Percentiles rank a stretch among this genome's conserved stretches.
These are phyloP conservation scores for Plectosphaerella plurivora DNA, from an alignment of 2,329 filamentous ascomycete species.

Conservation along the genomic window DNA sequence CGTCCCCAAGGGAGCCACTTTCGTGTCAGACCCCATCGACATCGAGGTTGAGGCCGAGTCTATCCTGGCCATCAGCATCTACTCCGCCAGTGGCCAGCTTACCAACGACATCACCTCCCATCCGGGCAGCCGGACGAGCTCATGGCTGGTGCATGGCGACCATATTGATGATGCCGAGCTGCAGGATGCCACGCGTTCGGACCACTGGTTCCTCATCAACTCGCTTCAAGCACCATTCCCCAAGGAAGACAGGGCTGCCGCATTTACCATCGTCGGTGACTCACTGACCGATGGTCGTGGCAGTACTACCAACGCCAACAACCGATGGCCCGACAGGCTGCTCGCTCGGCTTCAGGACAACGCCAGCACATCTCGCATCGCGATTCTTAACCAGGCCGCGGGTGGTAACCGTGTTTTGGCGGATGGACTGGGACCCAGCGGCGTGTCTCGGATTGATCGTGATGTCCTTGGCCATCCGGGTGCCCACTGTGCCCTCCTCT, in stretches of 20 bases:
- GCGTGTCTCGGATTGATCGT: slow-evolving; percentile 51
- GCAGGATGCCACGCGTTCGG: slow-evolving; percentile 18
- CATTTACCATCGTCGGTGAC: slow-evolving; percentile 58
- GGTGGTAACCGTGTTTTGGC: slow-evolving; percentile 58
- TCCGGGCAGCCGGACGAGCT: slow-evolving; percentile 56
- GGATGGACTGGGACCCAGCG: slow-evolving; percentile 56
- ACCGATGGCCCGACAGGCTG: slow-evolving; percentile 40
- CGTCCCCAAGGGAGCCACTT: slow-evolving; percentile 50
- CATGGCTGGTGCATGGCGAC: slow-evolving; percentile 50
- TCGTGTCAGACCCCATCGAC: slow-evolving; percentile 54
- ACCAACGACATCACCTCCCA: slow-evolving; percentile 54
- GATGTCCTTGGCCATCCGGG: slow-evolving; percentile 54
- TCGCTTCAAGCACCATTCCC: slow-evolving; percentile 49
- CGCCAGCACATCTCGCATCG: slow-evolving; percentile 31
- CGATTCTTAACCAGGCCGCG: slow-evolving; percentile 56
- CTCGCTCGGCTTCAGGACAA: slow-evolving; percentile 32
- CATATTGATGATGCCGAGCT: slow-evolving; percentile 36
- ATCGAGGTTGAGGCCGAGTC: slow-evolving; percentile 42
- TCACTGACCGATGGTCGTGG: slow-evolving; percentile 63
- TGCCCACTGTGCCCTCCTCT: slow-evolving; percentile 53
- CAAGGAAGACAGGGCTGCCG: slow-evolving; percentile 25
- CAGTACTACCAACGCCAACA: slow-evolving; percentile 53
- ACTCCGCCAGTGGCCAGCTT: slow-evolving; percentile 50
- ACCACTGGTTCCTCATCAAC: slow-evolving; percentile 56
- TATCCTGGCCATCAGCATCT: slow-evolving; percentile 52